A percentile compares a stretch with the other conserved stretches of the same genome.
Conservation (phyloP, 768 basidiomycete species). For the Cystofilobasidium bisporidii region DNA sequence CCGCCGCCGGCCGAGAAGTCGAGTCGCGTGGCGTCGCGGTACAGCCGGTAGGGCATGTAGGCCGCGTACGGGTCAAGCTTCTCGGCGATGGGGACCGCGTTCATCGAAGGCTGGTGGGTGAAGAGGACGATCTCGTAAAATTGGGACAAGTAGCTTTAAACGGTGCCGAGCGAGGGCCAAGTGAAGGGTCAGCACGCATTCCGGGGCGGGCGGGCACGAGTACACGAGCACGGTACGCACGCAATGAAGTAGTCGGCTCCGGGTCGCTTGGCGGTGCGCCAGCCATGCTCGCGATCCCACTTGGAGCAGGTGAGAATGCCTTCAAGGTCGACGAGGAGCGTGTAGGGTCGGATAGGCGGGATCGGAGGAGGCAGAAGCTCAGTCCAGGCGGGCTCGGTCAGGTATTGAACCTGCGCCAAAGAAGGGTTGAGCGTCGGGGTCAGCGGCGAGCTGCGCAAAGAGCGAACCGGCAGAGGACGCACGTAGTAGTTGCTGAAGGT, state of each 20-base stretch:
- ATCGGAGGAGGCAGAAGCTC: slow-evolving; percentile 82
- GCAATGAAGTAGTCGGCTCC: slow-evolving; percentile 97
- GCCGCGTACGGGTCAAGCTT: slow-evolving; percentile 90
- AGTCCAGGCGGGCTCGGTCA: slow-evolving; percentile 74
- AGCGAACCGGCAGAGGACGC: slow-evolving; percentile 4
- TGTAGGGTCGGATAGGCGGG: slow-evolving; percentile 78
- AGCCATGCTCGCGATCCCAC: slow-evolving; percentile 97
- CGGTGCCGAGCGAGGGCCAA: too few species aligned
- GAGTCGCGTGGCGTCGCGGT: slow-evolving; percentile 72
- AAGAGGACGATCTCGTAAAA: slow-evolving; percentile 98
- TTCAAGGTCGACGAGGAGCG: slow-evolving; percentile 80
- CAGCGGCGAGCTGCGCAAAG: neutral
- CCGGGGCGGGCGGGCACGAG: neutral
- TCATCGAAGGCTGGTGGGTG: slow-evolving; percentile 80
- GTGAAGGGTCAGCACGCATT: neutral
- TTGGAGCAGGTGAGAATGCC: slow-evolving; percentile 81
- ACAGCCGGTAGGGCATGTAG: slow-evolving; percentile 80
- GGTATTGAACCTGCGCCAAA: neutral
- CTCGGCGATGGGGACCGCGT: slow-evolving; percentile 75
- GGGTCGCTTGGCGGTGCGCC: slow-evolving; percentile 94
- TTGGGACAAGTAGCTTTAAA: slow-evolving; percentile 65
- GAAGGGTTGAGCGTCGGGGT: neutral
- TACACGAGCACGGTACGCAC: slow-evolving; percentile 1
- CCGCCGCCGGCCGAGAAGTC: slow-evolving; percentile 54
- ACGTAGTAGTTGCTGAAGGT: slow-evolving; percentile 31